Conservation (phyloP, 805 yeast species). For the Pichia membranifaciens region DNA sequence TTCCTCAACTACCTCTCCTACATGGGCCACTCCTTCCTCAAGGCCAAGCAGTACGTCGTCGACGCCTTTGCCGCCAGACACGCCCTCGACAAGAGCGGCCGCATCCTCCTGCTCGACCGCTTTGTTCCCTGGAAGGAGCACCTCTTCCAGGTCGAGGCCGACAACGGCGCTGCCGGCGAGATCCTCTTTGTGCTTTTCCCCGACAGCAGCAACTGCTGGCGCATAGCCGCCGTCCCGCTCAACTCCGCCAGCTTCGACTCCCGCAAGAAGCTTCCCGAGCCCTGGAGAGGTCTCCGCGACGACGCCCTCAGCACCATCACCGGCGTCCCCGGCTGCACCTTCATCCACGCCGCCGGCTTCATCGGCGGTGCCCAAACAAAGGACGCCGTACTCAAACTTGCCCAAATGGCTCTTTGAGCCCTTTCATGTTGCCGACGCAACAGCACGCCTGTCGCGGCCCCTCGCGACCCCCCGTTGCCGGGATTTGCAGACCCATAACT, state of each 20-base stretch:
- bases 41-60: conserved; percentile 74
- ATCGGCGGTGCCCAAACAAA: conserved; percentile 87
- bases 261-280: conserved; percentile 82
- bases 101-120: conserved; percentile 63
- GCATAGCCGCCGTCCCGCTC: conserved; percentile 91
- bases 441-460: background rate
- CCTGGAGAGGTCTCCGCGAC: conserved; percentile 95
- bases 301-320: conserved; percentile 64
- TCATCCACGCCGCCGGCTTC: conserved; percentile 94
- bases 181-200: conserved; percentile 73
- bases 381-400: conserved; percentile 75
- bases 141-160: conserved; percentile 7
- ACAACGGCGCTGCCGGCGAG: conserved; percentile 31
- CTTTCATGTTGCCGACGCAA: conserved; percentile 1
- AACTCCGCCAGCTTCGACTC: conserved; percentile 71
- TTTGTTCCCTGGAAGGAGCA: conserved; percentile 87
- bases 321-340: conserved; percentile 84
- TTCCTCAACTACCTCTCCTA: conserved; percentile 62
- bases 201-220: conserved; percentile 66
- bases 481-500: too few species aligned
- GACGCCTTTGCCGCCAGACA: conserved; percentile 61
- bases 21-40: conserved; percentile 84
- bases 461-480: too few species aligned
- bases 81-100: conserved; percentile 61
- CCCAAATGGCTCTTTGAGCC: conserved; percentile 32